Percentiles rank a stretch among this genome's conserved stretches.
phyloP scores from a whole-genome alignment of 192 early-diverging fungal genomes.

The Piromyces finnis region DNA sequence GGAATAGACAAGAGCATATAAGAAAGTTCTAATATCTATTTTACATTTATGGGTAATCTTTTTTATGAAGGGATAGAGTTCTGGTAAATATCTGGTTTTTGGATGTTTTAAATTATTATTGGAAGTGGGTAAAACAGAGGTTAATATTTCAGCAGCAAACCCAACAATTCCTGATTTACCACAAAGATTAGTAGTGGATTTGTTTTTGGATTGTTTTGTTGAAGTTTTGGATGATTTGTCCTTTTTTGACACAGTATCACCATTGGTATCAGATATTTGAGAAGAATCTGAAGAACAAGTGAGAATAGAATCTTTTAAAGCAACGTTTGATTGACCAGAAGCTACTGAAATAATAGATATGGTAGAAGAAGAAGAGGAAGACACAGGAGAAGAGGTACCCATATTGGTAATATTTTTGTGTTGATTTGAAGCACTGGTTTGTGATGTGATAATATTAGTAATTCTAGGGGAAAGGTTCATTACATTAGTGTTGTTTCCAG shows the following conservation, averaged over 20 bases:
- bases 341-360: not conserved
- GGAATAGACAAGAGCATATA: not conserved
- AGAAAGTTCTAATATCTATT: not conserved
- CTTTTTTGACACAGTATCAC: no score
- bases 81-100: not conserved
- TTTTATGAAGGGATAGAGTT: not conserved
- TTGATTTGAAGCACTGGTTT: not conserved
- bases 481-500: not conserved
- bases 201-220: not conserved
- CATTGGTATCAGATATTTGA: not conserved
- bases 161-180: not conserved
- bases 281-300: not conserved
- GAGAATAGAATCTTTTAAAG: not conserved
- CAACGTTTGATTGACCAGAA: not conserved
- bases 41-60: not conserved
- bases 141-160: not conserved
- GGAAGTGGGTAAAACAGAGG: not conserved
- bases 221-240: not conserved
- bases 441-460: not conserved
- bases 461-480: not conserved
- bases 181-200: not conserved
- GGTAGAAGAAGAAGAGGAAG: not conserved
- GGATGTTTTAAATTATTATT: not conserved
- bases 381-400: not conserved
- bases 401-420: not conserved